These are phyloP conservation scores for Penicillium bovifimosum DNA, from an alignment of 495 filamentous ascomycete species.

Conservation along the genomic window DNA sequence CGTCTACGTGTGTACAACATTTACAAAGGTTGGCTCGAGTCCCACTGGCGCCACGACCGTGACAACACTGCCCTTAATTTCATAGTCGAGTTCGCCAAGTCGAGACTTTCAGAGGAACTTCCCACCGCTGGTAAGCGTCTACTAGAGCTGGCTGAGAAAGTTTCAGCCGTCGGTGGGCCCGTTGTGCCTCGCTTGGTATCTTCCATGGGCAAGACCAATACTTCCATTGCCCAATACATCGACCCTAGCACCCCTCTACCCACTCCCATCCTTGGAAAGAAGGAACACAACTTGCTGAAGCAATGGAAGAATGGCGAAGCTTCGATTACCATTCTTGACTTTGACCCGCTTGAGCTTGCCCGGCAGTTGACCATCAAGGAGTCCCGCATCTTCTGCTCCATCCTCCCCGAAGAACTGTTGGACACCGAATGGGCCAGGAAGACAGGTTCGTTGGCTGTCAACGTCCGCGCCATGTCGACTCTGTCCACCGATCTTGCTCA, in stretches of 20 bases:
- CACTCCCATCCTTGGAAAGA: conserved; percentile 62
- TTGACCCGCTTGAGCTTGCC: conserved; percentile 88
- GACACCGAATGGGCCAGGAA: conserved; percentile 91
- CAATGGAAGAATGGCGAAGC: conserved; percentile 67
- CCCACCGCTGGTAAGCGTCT: conserved; percentile 77
- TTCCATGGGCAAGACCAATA: conserved; percentile 81
- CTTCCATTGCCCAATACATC: conserved; percentile 62
- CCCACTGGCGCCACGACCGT: conserved; percentile 80
- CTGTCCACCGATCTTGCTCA: conserved; percentile 88
- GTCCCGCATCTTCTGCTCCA: conserved; percentile 87
- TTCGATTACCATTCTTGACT: conserved; percentile 75
- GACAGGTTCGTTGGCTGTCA: conserved; percentile 69
- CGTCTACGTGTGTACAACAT: conserved; percentile 91
- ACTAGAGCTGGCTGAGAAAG: conserved; percentile 71
- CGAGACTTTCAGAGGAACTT: conserved; percentile 58
- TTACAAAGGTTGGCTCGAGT: conserved; percentile 96
- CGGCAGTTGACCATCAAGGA: conserved; percentile 92
- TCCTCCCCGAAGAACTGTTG: conserved; percentile 89
- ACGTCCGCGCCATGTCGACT: conserved; percentile 90
- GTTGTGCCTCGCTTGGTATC: conserved; percentile 83
- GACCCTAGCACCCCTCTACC: conserved; percentile 67
- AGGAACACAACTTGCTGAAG: conserved; percentile 66
- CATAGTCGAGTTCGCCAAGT: conserved; percentile 74
- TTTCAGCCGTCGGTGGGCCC: conserved; percentile 67
- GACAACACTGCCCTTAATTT: conserved; percentile 69